Evolutionary conservation across 192 early-diverging fungal species (phyloP).

Genomic region (Haplosporangium gracile): DNA sequence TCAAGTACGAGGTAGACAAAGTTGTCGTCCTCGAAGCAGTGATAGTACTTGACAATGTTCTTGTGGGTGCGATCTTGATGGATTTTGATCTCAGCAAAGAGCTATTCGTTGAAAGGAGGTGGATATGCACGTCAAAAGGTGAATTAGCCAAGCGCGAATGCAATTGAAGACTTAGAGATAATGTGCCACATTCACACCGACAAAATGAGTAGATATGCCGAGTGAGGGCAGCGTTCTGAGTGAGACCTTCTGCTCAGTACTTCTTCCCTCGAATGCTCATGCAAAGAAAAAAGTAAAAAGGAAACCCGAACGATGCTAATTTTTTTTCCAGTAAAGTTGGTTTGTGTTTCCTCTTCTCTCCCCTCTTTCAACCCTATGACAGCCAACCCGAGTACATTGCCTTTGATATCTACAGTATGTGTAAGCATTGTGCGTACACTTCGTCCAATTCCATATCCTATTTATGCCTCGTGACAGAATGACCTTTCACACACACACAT

Average conservation of each 20-base stretch:
- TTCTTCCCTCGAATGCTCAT: neutral
- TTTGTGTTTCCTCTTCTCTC: neutral
- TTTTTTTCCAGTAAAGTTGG: neutral
- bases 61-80: slow-evolving; percentile 80
- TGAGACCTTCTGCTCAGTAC: neutral
- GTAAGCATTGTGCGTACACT: neutral
- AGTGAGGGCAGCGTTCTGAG: neutral
- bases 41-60: slow-evolving; percentile 84
- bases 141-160: neutral
- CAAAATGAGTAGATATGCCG: neutral
- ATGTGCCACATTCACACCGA: neutral
- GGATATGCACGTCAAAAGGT: neutral
- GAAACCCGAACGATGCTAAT: neutral
- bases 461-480: neutral
- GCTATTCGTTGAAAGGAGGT: slow-evolving; percentile 36
- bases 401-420: neutral
- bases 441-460: neutral
- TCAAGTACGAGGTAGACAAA: slow-evolving; percentile 94
- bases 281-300: neutral
- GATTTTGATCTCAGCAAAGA: slow-evolving; percentile 85
- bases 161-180: neutral
- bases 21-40: slow-evolving; percentile 89
- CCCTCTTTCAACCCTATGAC: neutral
- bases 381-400: neutral
- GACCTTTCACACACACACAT: neutral